Percentiles rank a stretch among this genome's conserved stretches.
Evolutionary conservation across 768 basidiomycete species (phyloP).

Genomic region (Coprinellus micaceus): DNA sequence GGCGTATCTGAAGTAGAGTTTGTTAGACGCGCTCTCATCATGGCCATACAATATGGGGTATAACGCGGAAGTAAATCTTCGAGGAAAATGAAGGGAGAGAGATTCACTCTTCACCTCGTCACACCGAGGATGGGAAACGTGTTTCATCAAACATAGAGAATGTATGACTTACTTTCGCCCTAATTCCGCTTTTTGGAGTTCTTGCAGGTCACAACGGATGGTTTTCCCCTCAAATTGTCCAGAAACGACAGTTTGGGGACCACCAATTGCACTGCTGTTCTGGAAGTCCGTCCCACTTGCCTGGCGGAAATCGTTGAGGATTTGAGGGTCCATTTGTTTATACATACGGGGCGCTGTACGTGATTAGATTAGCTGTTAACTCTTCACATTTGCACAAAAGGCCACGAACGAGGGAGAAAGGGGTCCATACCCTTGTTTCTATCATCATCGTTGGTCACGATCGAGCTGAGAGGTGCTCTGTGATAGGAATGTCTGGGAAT

Average conservation of each 20-base stretch:
- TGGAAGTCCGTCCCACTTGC: conserved; percentile 8
- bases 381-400: conserved; percentile 19
- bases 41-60: conserved; percentile 5
- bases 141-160: not conserved
- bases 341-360: conserved; percentile 10
- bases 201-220: conserved; percentile 51
- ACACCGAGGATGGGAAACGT: conserved; percentile 1
- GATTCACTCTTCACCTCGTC: conserved; percentile 9
- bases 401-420: conserved; percentile 43
- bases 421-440: conserved; percentile 31
- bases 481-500: conserved; percentile 5
- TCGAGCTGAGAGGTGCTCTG: conserved; percentile 6
- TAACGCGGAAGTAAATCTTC: conserved; percentile 3
- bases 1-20: conserved; percentile 40
- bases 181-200: conserved; percentile 63
- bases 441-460: conserved; percentile 9
- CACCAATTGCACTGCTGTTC: conserved; percentile 5
- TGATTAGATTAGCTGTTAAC: conserved; percentile 1
- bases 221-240: conserved; percentile 51
- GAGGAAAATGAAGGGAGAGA: conserved; percentile 9
- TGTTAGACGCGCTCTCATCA: conserved; percentile 8
- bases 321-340: conserved; percentile 10
- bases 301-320: conserved; percentile 11
- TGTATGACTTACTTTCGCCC: conserved; percentile 54
- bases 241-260: conserved; percentile 24